A percentile compares a stretch with the other conserved stretches of the same genome.
phyloP scores from a whole-genome alignment of 768 basidiomycete species.

The Russula emetica region DNA sequence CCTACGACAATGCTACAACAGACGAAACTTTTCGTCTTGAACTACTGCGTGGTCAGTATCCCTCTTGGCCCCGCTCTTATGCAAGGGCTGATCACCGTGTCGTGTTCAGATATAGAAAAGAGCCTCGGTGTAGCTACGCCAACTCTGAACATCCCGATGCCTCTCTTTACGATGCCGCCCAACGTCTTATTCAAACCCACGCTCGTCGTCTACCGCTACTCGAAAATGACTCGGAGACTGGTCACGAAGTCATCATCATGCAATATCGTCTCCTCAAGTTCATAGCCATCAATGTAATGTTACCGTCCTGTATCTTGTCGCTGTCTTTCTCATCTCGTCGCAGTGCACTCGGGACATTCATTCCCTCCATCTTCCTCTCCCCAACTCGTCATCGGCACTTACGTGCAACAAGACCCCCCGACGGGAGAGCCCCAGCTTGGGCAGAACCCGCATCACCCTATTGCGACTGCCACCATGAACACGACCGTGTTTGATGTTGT shows the following conservation, averaged over 20 bases:
- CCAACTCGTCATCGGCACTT: slow-evolving; percentile 90
- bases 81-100: neutral
- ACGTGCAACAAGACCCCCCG: slow-evolving; percentile 54
- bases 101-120: slow-evolving; percentile 78
- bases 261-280: slow-evolving; percentile 98
- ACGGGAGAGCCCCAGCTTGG: slow-evolving; percentile 46
- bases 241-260: slow-evolving; percentile 92
- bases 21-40: slow-evolving; percentile 87
- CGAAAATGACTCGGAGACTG: slow-evolving; percentile 88
- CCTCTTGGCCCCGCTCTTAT: slow-evolving; percentile 7
- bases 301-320: slow-evolving; percentile 9
- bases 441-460: slow-evolving; percentile 77
- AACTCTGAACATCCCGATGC: slow-evolving; percentile 88
- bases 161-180: slow-evolving; percentile 86
- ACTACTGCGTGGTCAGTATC: slow-evolving; percentile 70
- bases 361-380: slow-evolving; percentile 72
- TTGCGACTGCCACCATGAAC: slow-evolving; percentile 84
- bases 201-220: slow-evolving; percentile 92
- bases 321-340: neutral
- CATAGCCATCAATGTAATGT: slow-evolving; percentile 88
- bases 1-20: slow-evolving; percentile 76
- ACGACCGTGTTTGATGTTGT: slow-evolving; percentile 98
- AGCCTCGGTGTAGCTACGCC: slow-evolving; percentile 88
- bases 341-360: slow-evolving; percentile 86
- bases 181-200: slow-evolving; percentile 88